Percentiles rank a stretch among this genome's conserved stretches.
These are phyloP conservation scores for Cystobasidium onofrii DNA, from an alignment of 768 basidiomycete species.

Conservation along the genomic window DNA sequence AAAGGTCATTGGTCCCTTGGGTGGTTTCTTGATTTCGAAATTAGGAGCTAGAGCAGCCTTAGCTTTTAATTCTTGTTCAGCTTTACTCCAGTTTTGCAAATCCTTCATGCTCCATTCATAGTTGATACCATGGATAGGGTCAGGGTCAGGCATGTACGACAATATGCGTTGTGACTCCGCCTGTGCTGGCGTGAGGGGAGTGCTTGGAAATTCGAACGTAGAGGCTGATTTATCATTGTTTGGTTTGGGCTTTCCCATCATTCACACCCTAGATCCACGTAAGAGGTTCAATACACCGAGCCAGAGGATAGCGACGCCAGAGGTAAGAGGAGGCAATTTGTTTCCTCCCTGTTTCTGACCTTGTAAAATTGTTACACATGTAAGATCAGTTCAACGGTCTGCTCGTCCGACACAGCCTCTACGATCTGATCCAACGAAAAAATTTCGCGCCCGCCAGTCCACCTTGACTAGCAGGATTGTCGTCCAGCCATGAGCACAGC, in stretches of 20 bases:
- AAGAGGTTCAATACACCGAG: no score
- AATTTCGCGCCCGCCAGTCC: no score
- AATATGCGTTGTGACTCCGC: not conserved
- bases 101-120: constrained; percentile 9
- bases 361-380: no score
- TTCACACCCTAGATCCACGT: no score
- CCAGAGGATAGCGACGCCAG: no score
- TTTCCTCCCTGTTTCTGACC: no score
- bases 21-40: not conserved
- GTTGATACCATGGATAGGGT: not conserved
- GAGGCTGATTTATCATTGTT: not conserved
- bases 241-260: not conserved
- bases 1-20: constrained; percentile 3
- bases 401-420: no score
- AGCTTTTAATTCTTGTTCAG: not conserved
- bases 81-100: not conserved
- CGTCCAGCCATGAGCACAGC: no score
- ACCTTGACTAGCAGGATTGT: no score
- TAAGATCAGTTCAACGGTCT: no score
- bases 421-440: no score
- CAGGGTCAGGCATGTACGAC: constrained; percentile 1
- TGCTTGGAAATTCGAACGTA: not conserved
- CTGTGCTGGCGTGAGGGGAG: not conserved
- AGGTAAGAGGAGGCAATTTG: no score
- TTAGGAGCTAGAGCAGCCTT: not conserved